Conservation (phyloP, 148 eudicot species). For the Amaranthus cruentus region DNA sequence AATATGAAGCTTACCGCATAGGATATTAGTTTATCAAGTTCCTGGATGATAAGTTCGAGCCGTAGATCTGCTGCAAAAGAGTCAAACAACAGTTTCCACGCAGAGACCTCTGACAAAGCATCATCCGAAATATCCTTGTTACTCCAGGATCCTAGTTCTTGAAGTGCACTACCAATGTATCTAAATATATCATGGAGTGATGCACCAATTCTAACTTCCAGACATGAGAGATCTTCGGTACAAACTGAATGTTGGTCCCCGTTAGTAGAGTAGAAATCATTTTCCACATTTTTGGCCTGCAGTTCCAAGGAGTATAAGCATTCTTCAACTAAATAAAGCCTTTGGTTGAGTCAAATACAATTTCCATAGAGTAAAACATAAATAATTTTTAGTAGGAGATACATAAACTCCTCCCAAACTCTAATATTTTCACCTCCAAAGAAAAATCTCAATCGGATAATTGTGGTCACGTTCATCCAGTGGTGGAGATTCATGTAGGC, state of each 20-base stretch:
- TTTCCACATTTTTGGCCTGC: constrained; percentile 47
- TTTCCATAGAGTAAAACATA: too few relatives aligned
- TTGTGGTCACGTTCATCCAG: too few relatives aligned
- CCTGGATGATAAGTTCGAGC: constrained; percentile 45
- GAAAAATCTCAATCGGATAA: too few relatives aligned
- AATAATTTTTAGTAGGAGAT: too few relatives aligned
- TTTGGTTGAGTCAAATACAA: too few relatives aligned
- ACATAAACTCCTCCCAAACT: too few relatives aligned
- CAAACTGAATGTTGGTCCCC: constrained; percentile 19
- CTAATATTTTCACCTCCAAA: too few relatives aligned
- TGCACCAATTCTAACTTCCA: constrained; percentile 34
- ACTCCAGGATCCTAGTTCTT: constrained; percentile 36
- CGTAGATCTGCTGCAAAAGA: constrained; percentile 44
- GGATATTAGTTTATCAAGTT: constrained; percentile 38
- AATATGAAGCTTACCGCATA: constrained; percentile 51
- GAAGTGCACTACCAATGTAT: constrained; percentile 35
- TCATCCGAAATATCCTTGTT: constrained; percentile 26
- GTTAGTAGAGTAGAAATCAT: constrained; percentile 31
- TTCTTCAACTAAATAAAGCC: neutral
- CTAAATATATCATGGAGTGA: constrained; percentile 36
- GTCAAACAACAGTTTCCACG: constrained; percentile 51
- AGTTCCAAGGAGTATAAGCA: constrained; percentile 16
- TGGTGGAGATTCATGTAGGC: too few relatives aligned
- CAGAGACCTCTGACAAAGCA: constrained; percentile 43
- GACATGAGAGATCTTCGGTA: constrained; percentile 20